Base-by-base conservation (phyloP, 495 filamentous ascomycete genomes). In the Astrocystis sublimbata region DNA sequence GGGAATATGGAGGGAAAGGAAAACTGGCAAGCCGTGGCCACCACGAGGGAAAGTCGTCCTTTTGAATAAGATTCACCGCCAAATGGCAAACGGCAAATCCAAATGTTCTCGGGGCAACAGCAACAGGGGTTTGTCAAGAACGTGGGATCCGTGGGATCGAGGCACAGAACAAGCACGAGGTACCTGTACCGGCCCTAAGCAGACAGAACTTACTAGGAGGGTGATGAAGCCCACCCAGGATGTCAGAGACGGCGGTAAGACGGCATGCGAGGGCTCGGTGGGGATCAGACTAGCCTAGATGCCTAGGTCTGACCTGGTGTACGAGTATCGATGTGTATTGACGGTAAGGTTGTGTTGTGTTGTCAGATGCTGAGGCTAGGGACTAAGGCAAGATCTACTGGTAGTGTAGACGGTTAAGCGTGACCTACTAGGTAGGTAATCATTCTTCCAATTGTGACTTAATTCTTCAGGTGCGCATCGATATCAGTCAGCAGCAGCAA, bases 61-160 rank as follows among this genome's bases (percentile, higher is more conserved):
- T 62, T 21, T 62, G 50, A 62, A 56, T 28, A n/a, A 45, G 60
- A 55, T 62, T 62, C 60, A 62, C 60, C 60, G 63, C 57, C 43
- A 61, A 65, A 61, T 61, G 56, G 63, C 58, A 61, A 61, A 49
- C 61, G n/a, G n/a, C n/a, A n/a, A n/a, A n/a, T n/a, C n/a, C n/a
- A 42, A 47, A 52, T 35, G 30, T 52, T 13, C n/a, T 45, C 55
- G 49, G 45, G 28, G 51, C 52, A 46, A 15, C 30, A 45, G 62
- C 51, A 45, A 38, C 28, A 35, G 61, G 60, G 51, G 57, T 33
- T 13, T n/a, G 36, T 43, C 36, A 21, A 38, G n/a, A 60, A 60
- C 58, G 58, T 60, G 58, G 58, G 58, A 60, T 60, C n/a, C n/a
- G n/a, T n/a, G n/a, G n/a, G n/a, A n/a, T n/a, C n/a, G n/a, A n/a